These are phyloP conservation scores for Adansonia grandidieri DNA, from an alignment of 441 rosid genomes.

Conservation along the genomic window DNA sequence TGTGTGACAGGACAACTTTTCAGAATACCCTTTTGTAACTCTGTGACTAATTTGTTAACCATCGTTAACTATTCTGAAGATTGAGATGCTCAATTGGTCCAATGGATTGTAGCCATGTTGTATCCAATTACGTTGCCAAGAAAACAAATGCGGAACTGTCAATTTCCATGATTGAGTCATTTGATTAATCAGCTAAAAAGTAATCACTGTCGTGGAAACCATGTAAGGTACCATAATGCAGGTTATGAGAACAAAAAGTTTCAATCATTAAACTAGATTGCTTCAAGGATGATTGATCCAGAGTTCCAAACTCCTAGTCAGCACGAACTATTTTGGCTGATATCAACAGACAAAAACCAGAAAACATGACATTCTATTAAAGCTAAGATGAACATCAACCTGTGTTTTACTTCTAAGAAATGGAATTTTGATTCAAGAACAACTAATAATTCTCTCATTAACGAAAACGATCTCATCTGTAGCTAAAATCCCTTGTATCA, in stretches of 20 bases:
- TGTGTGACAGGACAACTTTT: background rate
- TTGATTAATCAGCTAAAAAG: background rate
- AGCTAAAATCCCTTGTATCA: background rate
- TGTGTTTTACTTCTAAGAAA: background rate
- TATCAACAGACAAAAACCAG: background rate
- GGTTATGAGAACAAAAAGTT: background rate
- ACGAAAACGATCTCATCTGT: background rate
- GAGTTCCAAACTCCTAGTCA: background rate
- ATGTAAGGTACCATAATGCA: background rate
- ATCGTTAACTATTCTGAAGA: background rate
- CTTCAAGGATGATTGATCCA: background rate
- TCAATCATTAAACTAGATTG: background rate
- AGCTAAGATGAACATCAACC: background rate
- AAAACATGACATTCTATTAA: background rate
- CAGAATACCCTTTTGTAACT: too few species aligned
- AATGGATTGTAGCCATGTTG: background rate
- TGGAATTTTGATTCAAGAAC: background rate
- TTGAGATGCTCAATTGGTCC: background rate
- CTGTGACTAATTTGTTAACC: background rate
- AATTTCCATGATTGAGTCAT: background rate
- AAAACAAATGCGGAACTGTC: background rate
- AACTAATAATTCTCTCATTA: background rate
- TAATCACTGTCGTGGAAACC: background rate
- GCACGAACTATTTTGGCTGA: background rate
- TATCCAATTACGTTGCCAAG: background rate